Percentiles rank a stretch among this genome's conserved stretches.
Evolutionary conservation across 2,329 filamentous ascomycete species (phyloP).

Genomic region (Chrysoporthe deuterocubensis): DNA sequence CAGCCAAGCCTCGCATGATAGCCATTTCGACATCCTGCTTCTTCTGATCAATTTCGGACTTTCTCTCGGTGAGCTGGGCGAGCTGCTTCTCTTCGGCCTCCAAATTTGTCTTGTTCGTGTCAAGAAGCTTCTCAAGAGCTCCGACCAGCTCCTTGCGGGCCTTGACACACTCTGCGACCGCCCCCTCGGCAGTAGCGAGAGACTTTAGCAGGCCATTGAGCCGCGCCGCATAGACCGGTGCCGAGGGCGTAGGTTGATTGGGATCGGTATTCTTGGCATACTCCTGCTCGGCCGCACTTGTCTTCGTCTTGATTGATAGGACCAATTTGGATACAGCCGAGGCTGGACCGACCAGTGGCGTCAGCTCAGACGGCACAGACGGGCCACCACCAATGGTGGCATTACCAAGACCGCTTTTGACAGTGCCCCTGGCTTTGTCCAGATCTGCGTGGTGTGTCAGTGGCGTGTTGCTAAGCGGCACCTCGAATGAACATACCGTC

Average conservation of each 20-base stretch:
- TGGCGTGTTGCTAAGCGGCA: neutral
- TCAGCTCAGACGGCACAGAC: conserved; percentile 75
- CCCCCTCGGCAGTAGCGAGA: conserved; percentile 84
- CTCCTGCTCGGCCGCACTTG: conserved; percentile 76
- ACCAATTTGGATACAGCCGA: conserved; percentile 75
- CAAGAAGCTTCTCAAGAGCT: conserved; percentile 81
- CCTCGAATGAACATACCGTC: conserved; percentile 61
- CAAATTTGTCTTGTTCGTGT: conserved; percentile 71
- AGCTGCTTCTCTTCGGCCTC: conserved; percentile 70
- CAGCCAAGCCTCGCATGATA: conserved; percentile 82
- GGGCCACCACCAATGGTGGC: conserved; percentile 69
- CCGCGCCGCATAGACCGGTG: conserved; percentile 89
- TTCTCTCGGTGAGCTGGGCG: conserved; percentile 67
- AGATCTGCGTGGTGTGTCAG: conserved; percentile 52
- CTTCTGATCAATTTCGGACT: conserved; percentile 74
- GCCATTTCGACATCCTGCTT: conserved; percentile 88
- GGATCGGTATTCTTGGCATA: conserved; percentile 84
- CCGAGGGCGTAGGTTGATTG: conserved; percentile 69
- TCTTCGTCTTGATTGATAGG: conserved; percentile 66
- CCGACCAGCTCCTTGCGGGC: conserved; percentile 77
- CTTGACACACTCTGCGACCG: conserved; percentile 87
- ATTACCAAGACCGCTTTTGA: conserved; percentile 55
- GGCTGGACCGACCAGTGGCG: conserved; percentile 74
- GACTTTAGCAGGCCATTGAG: conserved; percentile 89
- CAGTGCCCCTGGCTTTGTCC: conserved; percentile 61